Percentiles rank a stretch among this genome's conserved stretches.
phyloP scores from a whole-genome alignment of 345 rosid species.

The Salix viminalis region DNA sequence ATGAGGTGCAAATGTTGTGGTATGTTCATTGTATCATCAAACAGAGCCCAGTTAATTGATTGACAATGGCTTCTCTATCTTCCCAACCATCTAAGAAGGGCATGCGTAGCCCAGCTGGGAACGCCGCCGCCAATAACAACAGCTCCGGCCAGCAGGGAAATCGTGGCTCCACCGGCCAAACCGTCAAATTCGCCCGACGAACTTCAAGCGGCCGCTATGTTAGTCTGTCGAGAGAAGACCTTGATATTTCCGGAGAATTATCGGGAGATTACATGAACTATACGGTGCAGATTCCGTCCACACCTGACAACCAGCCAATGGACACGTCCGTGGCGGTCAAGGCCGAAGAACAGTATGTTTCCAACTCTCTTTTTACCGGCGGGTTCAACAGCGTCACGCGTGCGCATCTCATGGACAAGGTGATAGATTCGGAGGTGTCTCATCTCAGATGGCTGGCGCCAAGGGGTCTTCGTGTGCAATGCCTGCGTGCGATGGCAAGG shows the following conservation, averaged over 20 bases:
- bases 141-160: not conserved
- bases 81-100: conserved; percentile 64
- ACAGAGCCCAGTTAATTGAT: no score
- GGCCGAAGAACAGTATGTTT: conserved; percentile 88
- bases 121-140: conserved; percentile 24
- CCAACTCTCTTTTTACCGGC: conserved; percentile 84
- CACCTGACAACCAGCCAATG: conserved; percentile 94
- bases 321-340: conserved; percentile 44
- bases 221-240: conserved; percentile 75
- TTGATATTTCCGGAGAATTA: conserved; percentile 75
- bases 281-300: conserved; percentile 88
- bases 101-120: conserved; percentile 42
- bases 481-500: conserved; percentile 91
- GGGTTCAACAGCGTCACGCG: conserved; percentile 95
- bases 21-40: not conserved
- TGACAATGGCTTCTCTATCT: conserved; percentile 48
- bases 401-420: conserved; percentile 96
- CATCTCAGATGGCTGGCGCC: conserved; percentile 95
- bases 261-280: conserved; percentile 78
- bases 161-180: conserved; percentile 46
- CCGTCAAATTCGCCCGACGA: conserved; percentile 81
- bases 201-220: conserved; percentile 96
- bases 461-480: conserved; percentile 77
- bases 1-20: not conserved
- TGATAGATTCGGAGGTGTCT: conserved; percentile 82